A percentile compares a stretch with the other conserved stretches of the same genome.
These are phyloP conservation scores for Tetrahymena borealis DNA, from an alignment of 73 alveolate species.

Conservation along the genomic window DNA sequence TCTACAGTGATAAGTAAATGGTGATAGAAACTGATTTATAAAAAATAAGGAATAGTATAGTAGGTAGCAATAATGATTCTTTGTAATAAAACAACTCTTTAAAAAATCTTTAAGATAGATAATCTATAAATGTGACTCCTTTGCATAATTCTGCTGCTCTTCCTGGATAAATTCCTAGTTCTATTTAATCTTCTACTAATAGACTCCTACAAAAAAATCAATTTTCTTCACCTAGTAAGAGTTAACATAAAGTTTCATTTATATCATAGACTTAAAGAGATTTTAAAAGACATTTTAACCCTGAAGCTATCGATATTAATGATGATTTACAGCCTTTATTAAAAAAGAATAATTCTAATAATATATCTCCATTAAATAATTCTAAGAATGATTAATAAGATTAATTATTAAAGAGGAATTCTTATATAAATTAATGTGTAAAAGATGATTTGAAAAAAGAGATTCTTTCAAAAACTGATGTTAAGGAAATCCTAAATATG, in stretches of 20 bases:
- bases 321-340: background rate
- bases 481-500: background rate
- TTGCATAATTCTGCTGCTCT: too few relatives aligned
- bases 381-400: background rate
- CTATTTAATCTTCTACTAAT: too few relatives aligned
- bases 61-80: background rate
- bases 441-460: background rate
- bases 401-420: background rate
- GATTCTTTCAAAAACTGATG: background rate
- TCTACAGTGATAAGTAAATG: background rate
- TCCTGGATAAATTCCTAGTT: too few relatives aligned
- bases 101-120: background rate
- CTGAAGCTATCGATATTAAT: background rate
- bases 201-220: too few relatives aligned
- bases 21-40: background rate
- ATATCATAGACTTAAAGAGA: too few relatives aligned
- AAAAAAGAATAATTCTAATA: background rate
- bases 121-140: too few relatives aligned
- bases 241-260: too few relatives aligned
- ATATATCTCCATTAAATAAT: background rate
- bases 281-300: background rate
- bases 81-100: background rate
- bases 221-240: too few relatives aligned
- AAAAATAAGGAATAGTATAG: background rate
- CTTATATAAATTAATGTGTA: background rate